Evolutionary conservation across 2,329 filamentous ascomycete species (phyloP), one percentile per base, ranked within the genome.

Genomic region (Cladosporium sp.): DNA sequence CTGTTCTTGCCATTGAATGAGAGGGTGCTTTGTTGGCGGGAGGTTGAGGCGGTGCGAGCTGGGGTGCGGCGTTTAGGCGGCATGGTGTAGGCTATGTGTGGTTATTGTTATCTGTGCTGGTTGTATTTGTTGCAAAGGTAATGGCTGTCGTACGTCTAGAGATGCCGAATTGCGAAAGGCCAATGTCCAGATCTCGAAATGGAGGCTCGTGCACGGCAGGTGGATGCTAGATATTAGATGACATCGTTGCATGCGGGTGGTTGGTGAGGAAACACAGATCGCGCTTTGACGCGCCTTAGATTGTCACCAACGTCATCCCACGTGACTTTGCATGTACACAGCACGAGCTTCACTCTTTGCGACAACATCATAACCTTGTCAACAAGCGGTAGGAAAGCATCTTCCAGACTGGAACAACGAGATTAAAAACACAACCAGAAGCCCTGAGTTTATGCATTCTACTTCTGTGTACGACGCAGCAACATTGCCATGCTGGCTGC

Each of bases 1-100:
- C 64, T 67, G 38, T 78, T 76, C 57, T 79, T 76, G 61, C 77
- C 75, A 65, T 83, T 80, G 75, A 88, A 88, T 39, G 84, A 82
- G 65, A 88, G 81, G n/a, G 82, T 86, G 7, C 81, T 76, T 72
- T 86, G 83, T 66, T 65, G 34, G 19, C 50, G 30, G 20, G 79
- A 80, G n/a, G 78, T 71, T 66, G 82, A 80, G 59, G 76, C 73
- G 47, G 73, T 66, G 64, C 76, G 71, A 61, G 76, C 68, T 60
- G 74, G 69, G 45, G 69, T 65, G 64, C 72, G 70, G 54, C 76
- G 73, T 65, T 77, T 78, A 17, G 78, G 76, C 54, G 78, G 72
- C 78, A 80, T 80, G 42, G 5, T 56, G 51, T n/a, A n/a, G 11
- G 51, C 5, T 28, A 11, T 37, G 19, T 38, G 20, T 52, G 11